Evolutionary conservation across 106 monocot genomes (phyloP), one percentile per base, ranked within the genome.

Genomic region (Iris macrosiphon): DNA sequence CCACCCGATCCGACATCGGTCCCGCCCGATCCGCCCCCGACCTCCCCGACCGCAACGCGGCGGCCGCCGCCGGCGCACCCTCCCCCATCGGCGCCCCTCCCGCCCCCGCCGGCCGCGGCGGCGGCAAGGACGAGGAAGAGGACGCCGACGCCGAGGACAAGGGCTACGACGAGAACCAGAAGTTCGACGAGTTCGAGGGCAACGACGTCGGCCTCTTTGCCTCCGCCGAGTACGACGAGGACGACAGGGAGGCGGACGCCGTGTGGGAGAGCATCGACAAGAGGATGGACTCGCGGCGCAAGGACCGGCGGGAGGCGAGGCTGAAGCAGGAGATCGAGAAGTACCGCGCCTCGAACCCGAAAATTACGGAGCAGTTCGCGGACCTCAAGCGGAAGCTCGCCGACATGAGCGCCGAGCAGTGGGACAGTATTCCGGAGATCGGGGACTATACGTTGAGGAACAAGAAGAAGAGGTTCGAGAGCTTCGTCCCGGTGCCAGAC

Each of bases 391-490:
- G 92, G 59, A 92, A 87, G 50, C 79, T 92, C 4, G 66, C 62
- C 4, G 87, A 87, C 27, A 18, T 92, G 49, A 72, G 79, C 0
- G 49, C 65, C 0, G 75, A 87, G 42, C 69, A 92, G 72, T 92
- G 92, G 92, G 92, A 87, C 7, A 83, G 74, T 75, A 92, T 92
- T 45, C 92, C 92, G 1, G 92, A 92, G 56, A 92, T 92, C 23
- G 92, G 92, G n/a, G 92, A 92, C 46, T 92, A 92, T 58, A 68
- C 92, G n/a, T 61, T 68, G 2, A 53, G 92, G 49, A 92, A 87
- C 44, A 92, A 92, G 78, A 92, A 92, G 74, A 92, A 92, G 80
- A 27, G 92, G 54, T 87, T 92, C 31, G 92, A 92, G 79, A 92
- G 92, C 75, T 92, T 92, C 16, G 92, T 92, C 21, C 92, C 92